Evolutionary conservation across 73 alveolate genomes (phyloP).

Genomic region (Blepharisma japonicum): DNA sequence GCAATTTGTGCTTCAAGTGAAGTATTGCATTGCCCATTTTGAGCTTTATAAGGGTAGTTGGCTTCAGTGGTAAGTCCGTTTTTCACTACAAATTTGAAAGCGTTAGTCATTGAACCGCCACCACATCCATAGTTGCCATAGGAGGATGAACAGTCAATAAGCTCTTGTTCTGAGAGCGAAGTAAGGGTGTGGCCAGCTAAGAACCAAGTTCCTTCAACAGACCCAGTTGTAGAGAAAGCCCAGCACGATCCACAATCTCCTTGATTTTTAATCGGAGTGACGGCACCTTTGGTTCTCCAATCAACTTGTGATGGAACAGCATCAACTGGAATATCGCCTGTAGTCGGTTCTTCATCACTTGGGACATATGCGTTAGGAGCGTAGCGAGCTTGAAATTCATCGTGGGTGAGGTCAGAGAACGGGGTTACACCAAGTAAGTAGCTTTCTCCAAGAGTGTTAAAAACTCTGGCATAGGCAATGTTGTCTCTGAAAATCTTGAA

Average conservation of each 20-base stretch:
- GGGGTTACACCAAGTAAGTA: not conserved
- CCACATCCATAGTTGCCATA: conserved; percentile 55
- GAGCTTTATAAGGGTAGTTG: conserved; percentile 75
- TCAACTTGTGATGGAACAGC: conserved; percentile 47
- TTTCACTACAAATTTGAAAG: conserved; percentile 14
- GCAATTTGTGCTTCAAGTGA: not conserved
- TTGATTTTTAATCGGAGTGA: conserved; percentile 69
- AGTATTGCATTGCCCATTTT: conserved; percentile 38
- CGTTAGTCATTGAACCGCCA: conserved; percentile 56
- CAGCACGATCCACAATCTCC: conserved; percentile 88
- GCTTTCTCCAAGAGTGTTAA: not conserved
- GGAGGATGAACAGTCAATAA: conserved; percentile 54
- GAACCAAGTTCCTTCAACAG: conserved; percentile 47
- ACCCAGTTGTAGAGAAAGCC: conserved; percentile 77
- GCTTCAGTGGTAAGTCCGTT: conserved; percentile 57
- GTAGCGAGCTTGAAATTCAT: conserved; percentile 19
- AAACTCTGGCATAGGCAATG: conserved; percentile 4
- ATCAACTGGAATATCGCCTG: not conserved
- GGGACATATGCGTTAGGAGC: not conserved
- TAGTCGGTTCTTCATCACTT: too few species aligned
- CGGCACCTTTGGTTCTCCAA: conserved; percentile 68
- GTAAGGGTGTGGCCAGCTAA: conserved; percentile 24
- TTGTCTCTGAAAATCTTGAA: conserved; percentile 29
- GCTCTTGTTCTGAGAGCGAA: conserved; percentile 52
- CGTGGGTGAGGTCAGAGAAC: conserved; percentile 5